Percentiles rank a stretch among this genome's conserved stretches.
Evolutionary conservation across 257 asterid species (phyloP).

Genomic region (Jasminum sambac): DNA sequence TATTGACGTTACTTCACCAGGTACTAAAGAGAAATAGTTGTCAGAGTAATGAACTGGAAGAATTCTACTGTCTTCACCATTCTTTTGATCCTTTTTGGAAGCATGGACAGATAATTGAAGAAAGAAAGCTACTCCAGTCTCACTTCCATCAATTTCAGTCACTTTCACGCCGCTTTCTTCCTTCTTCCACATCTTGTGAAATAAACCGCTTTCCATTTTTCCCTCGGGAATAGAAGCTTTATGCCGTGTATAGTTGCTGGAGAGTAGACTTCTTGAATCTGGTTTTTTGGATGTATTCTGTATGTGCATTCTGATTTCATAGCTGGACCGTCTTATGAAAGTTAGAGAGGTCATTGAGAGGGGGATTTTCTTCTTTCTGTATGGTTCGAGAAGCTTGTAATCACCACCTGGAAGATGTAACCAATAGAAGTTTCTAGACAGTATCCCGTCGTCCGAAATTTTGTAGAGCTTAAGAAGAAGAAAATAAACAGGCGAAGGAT

Average conservation of each 20-base stretch:
- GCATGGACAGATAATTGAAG: conserved; percentile 81
- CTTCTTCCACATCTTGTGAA: conserved; percentile 40
- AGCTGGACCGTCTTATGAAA: conserved; percentile 54
- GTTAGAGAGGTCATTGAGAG: conserved; percentile 61
- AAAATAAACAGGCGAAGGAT: conserved; percentile 74
- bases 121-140: conserved; percentile 79
- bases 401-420: conserved; percentile 71
- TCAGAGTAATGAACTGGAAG: conserved; percentile 93
- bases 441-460: conserved; percentile 48
- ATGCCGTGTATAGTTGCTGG: conserved; percentile 29
- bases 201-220: conserved; percentile 35
- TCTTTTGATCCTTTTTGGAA: conserved; percentile 38
- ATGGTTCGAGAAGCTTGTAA: conserved; percentile 79
- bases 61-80: conserved; percentile 65
- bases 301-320: conserved; percentile 63
- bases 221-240: conserved; percentile 17
- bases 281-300: conserved; percentile 65
- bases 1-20: conserved; percentile 73
- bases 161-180: conserved; percentile 34
- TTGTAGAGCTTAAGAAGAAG: conserved; percentile 86
- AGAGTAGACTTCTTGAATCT: conserved; percentile 37
- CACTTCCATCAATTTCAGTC: conserved; percentile 51
- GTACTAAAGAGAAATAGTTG: conserved; percentile 91
- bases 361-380: conserved; percentile 51
- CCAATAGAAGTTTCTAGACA: conserved; percentile 97